Evolutionary conservation across 2,329 filamentous ascomycete genomes (phyloP), one percentile per base, ranked within the genome.

Genomic region (Chaetomium olivaceum): DNA sequence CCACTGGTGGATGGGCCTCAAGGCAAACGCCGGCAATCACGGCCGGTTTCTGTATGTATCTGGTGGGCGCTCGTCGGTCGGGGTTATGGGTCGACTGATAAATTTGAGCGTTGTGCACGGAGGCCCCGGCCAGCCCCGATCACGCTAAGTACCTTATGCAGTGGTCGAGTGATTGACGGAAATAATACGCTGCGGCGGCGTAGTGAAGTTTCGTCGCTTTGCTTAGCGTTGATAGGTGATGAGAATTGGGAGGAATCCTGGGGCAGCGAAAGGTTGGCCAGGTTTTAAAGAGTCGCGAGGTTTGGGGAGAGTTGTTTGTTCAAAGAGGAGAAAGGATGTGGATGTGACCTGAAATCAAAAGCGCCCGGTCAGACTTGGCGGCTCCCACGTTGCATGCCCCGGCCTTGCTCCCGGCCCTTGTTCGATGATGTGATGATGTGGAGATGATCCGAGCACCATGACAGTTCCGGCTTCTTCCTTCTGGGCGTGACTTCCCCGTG

Each of bases 361-460:
- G 39, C n/a, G 39, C 52, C 36, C 61, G 51, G 62, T 57, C 62
- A 68, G 67, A 62, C 68, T 71, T 71, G 71, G 69, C 69, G 67
- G 52, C 61, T 68, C 69, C 69, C 68, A 73, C 68, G 71, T 73
- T 74, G 72, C 70, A 71, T 71, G 58, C 59, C 55, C 67, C 65
- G 65, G 58, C 63, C 57, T 65, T 67, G 66, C 52, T 65, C 12
- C n/a, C 31, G 54, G 57, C 65, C 69, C 70, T 69, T 58, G 71
- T 66, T 52, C 68, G 71, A 73, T 73, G 73, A 73, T 73, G 73
- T 65, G 73, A 73, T 74, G 65, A 29, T 68, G 66, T 69, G 68
- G 67, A 64, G 65, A 67, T 68, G 64, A 66, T 67, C 68, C 61
- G 61, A 67, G 69, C 59, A 46, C 39, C 23, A n/a, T 27, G 43